Evolutionary conservation across 1,284 basidiomycete genomes (phyloP).

Genomic region (Malassezia yamatoensis): DNA sequence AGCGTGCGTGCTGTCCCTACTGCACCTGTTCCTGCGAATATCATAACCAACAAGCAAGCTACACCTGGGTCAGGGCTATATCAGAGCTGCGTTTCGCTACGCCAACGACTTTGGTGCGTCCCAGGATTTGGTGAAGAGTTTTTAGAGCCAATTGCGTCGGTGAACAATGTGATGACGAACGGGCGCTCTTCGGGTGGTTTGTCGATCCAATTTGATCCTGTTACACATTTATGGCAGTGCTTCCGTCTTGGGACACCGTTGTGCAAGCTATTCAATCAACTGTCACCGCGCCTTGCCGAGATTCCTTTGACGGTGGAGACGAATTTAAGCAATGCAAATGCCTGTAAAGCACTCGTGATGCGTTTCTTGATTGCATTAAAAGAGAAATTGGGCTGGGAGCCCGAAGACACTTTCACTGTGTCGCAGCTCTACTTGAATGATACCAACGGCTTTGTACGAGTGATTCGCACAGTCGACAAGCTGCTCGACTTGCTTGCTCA

Average conservation of each 20-base stretch:
- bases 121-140: constrained; percentile 45
- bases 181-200: constrained; percentile 18
- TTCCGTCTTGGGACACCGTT: constrained; percentile 86
- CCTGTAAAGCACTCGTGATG: constrained; percentile 55
- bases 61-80: constrained; percentile 43
- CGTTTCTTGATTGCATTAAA: constrained; percentile 54
- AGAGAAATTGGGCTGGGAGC: constrained; percentile 51
- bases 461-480: constrained; percentile 79
- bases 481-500: constrained; percentile 72
- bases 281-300: constrained; percentile 55
- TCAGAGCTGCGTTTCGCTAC: constrained; percentile 48
- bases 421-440: constrained; percentile 71
- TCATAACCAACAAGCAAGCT: constrained; percentile 33
- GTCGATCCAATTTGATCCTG: constrained; percentile 49
- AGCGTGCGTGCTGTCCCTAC: constrained; percentile 18
- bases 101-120: constrained; percentile 48
- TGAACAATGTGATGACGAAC: constrained; percentile 12
- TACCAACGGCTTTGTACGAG: constrained; percentile 86
- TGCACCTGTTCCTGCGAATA: constrained; percentile 37
- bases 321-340: constrained; percentile 60
- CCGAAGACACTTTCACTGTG: constrained; percentile 55
- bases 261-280: constrained; percentile 86
- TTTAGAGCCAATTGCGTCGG: constrained; percentile 16
- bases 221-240: constrained; percentile 85
- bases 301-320: constrained; percentile 53